phyloP scores from a whole-genome alignment of 257 asterid species.

The Knoxia roxburghii region DNA sequence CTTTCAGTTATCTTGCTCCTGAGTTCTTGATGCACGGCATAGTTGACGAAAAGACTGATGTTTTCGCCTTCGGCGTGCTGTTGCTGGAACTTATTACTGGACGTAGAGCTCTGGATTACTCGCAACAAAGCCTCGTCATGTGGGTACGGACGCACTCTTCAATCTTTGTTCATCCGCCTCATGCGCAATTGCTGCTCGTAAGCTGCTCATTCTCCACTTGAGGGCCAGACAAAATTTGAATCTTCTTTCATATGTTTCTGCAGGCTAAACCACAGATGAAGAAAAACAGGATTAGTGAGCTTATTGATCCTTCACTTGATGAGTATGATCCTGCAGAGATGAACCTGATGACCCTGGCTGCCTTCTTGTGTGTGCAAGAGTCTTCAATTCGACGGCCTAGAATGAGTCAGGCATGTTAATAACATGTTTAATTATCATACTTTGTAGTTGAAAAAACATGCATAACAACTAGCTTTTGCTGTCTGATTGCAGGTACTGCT shows the following conservation, averaged over 20 bases:
- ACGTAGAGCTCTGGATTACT: conserved; percentile 89
- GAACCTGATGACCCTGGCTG: conserved; percentile 73
- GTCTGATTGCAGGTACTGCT: conserved; percentile 44
- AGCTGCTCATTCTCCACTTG: not conserved
- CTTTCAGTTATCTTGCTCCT: conserved; percentile 77
- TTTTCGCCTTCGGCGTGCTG: conserved; percentile 82
- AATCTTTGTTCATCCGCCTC: not conserved
- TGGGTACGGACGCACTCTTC: conserved; percentile 52
- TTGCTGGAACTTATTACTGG: conserved; percentile 84
- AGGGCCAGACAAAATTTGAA: not conserved
- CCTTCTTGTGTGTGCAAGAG: conserved; percentile 79
- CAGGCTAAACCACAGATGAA: conserved; percentile 88
- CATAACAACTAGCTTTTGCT: not conserved
- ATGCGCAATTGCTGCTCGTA: not conserved
- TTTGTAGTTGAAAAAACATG: not conserved
- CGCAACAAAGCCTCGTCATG: conserved; percentile 91
- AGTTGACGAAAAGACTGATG: conserved; percentile 83
- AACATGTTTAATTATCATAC: not conserved
- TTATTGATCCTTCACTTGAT: conserved; percentile 63
- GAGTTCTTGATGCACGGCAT: conserved; percentile 97
- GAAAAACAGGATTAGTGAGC: conserved; percentile 76
- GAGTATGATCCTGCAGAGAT: conserved; percentile 55
- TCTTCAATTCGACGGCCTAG: conserved; percentile 72
- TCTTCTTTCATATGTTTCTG: not conserved
- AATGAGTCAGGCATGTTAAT: conserved; percentile 64